phyloP scores from a whole-genome alignment of 345 rosid genomes.

The Nasturtium officinale region DNA sequence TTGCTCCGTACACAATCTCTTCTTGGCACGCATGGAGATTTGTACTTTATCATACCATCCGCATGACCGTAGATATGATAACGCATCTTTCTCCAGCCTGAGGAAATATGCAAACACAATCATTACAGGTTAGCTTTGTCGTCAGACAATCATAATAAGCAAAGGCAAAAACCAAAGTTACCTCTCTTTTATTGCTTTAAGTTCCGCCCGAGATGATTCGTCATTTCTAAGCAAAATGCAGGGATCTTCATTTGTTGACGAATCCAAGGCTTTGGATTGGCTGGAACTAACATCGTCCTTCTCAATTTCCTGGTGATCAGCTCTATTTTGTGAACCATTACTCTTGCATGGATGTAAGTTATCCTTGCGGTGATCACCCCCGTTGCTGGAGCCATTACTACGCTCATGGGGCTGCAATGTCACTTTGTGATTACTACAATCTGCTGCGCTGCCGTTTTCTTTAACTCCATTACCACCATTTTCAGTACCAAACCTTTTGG shows the following conservation, averaged over 20 bases:
- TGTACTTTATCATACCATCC: constrained; percentile 72
- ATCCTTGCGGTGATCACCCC: constrained; percentile 37
- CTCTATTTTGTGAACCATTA: constrained; percentile 43
- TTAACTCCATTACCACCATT: constrained; percentile 40
- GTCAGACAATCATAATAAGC: not conserved
- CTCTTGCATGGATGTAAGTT: constrained; percentile 43
- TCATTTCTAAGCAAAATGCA: constrained; percentile 71
- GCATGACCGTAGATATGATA: constrained; percentile 59
- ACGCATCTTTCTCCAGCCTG: constrained; percentile 72
- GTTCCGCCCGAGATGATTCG: constrained; percentile 55
- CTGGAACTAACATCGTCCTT: constrained; percentile 41
- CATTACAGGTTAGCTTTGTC: constrained; percentile 20
- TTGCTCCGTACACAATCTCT: constrained; percentile 52
- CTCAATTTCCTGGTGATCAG: constrained; percentile 43
- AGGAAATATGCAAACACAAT: constrained; percentile 20
- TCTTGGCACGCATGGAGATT: constrained; percentile 63
- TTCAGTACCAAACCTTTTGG: constrained; percentile 43
- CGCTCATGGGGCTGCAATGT: constrained; percentile 13
- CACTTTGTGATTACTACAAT: constrained; percentile 23
- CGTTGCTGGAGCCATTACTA: constrained; percentile 33
- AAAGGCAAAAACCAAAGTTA: constrained; percentile 46
- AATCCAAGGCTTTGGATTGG: constrained; percentile 41
- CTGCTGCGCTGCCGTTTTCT: constrained; percentile 37
- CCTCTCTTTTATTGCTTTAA: constrained; percentile 73
- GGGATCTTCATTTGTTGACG: constrained; percentile 46